Percentiles rank a stretch among this genome's conserved stretches.
phyloP scores from a whole-genome alignment of 208 protist species.

The Acanthamoeba lenticulata region DNA sequence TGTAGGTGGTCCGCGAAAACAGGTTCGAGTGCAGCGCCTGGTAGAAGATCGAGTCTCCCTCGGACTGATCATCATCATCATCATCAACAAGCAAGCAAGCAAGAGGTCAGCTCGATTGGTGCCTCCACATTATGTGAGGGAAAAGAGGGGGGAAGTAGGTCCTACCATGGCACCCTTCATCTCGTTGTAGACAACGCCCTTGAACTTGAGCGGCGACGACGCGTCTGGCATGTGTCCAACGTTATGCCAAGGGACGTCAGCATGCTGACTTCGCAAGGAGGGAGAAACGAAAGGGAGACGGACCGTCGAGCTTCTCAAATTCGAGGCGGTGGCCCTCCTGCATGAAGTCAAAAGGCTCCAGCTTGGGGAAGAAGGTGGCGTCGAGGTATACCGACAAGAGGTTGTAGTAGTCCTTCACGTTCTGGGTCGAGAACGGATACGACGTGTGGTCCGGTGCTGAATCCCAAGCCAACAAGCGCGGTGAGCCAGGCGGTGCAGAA shows the following conservation, averaged over 20 bases:
- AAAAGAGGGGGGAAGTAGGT: too few relatives aligned
- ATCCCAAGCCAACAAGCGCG: neutral
- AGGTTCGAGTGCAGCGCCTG: conserved; percentile 67
- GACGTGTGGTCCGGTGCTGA: conserved; percentile 79
- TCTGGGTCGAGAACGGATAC: conserved; percentile 83
- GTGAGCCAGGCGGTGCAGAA: neutral
- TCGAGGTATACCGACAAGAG: conserved; percentile 83
- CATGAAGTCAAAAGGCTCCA: conserved; percentile 74
- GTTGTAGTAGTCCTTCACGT: conserved; percentile 82
- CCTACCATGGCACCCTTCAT: conserved; percentile 84
- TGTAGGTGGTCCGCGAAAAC: conserved; percentile 80
- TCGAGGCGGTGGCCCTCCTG: conserved; percentile 83
- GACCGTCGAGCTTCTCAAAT: conserved; percentile 72
- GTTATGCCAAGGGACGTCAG: too few relatives aligned
- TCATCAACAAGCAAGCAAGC: neutral
- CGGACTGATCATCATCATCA: conserved; percentile 47
- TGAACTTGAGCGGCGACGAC: conserved; percentile 68
- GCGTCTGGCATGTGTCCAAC: conserved; percentile 8
- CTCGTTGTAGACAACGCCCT: conserved; percentile 85
- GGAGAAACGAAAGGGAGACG: too few relatives aligned
- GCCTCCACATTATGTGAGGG: too few relatives aligned
- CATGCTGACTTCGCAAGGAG: too few relatives aligned
- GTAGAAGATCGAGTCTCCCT: conserved; percentile 72
- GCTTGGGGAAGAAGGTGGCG: conserved; percentile 78
- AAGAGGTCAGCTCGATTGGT: too few relatives aligned